Conservation (phyloP, 495 filamentous ascomycete genomes). For the Cercophora sp. region DNA sequence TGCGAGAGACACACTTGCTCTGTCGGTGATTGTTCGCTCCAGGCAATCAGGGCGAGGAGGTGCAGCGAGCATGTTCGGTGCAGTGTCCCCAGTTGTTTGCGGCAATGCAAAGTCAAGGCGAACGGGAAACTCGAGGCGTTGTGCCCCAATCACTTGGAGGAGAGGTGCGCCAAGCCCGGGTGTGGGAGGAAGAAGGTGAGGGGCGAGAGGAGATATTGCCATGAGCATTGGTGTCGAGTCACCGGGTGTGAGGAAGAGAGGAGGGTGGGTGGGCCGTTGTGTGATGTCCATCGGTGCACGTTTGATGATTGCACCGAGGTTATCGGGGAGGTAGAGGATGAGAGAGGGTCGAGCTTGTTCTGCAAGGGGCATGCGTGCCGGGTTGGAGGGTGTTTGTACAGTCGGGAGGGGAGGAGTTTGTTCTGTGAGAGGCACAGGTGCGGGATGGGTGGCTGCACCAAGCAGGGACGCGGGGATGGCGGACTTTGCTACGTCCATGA, state of each 20-base stretch:
- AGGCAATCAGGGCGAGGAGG: slow-evolving; percentile 2
- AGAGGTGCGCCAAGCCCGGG: background rate
- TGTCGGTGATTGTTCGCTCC: background rate
- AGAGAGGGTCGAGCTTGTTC: slow-evolving; percentile 4
- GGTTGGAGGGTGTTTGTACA: background rate
- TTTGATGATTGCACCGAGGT: slow-evolving; percentile 2
- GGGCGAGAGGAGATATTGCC: slow-evolving; percentile 5
- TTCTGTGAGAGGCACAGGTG: slow-evolving; percentile 10
- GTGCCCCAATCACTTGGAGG: background rate
- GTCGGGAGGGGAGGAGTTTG: background rate
- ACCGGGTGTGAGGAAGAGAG: slow-evolving; percentile 3
- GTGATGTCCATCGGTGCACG: slow-evolving; percentile 8
- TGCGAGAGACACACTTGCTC: slow-evolving; percentile 10
- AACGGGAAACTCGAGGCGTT: background rate
- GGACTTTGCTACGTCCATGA: background rate
- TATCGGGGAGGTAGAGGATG: background rate
- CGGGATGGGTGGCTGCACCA: background rate
- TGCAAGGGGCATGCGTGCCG: slow-evolving; percentile 11
- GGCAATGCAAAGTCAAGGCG: background rate
- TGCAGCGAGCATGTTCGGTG: slow-evolving; percentile 11
- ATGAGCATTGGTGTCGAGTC: slow-evolving; percentile 7
- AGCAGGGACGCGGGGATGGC: no score
- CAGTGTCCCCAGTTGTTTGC: background rate
- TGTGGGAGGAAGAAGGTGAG: slow-evolving; percentile 3
- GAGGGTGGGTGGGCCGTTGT: background rate